Evolutionary conservation across 2,329 filamentous ascomycete genomes (phyloP), one percentile per base, ranked within the genome.

Genomic region (Chaetomiaceae sp.): DNA sequence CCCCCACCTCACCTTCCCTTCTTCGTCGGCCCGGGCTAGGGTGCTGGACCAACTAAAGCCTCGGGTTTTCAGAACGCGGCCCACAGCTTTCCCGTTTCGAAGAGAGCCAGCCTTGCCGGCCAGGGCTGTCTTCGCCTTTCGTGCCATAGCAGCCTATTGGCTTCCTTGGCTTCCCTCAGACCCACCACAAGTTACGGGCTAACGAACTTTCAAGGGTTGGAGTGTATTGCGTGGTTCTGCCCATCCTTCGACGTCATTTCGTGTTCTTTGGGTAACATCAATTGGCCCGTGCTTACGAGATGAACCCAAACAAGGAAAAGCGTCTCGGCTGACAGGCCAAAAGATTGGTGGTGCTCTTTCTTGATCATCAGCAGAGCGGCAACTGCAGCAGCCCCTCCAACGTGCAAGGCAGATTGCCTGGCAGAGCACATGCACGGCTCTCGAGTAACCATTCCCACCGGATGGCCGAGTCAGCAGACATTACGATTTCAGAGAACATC

Each of bases 231-330:
- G n/a, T n/a, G n/a, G n/a, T n/a, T n/a, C n/a, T n/a, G n/a, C n/a
- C n/a, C 17, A 4, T 5, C 15, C 17, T 19, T 22, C 55, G 51
- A 54, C 55, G 55, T 54, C 55, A 54, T 56, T 38, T 42, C 33
- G 44, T 45, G 34, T 49, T 38, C 23, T 49, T 38, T 45, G 42
- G 39, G 29, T 29, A 25, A 25, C n/a, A n/a, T n/a, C n/a, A n/a
- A n/a, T n/a, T 51, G 52, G 56, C 44, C 56, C 49, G 59, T 59
- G 56, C 56, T 57, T 59, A 33, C 58, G 49, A 55, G 56, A 57
- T 55, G 25, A 17, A 36, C 54, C 43, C 34, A 55, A 58, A 42
- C 33, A 31, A 47, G 42, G 31, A 39, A 22, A 53, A 55, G 55
- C 40, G 57, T 59, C 55, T 51, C 50, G 47, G 52, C 54, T 43